Evolutionary conservation across 768 basidiomycete genomes (phyloP), one percentile per base, ranked within the genome.

Genomic region (Cystofilobasidium capitatum): DNA sequence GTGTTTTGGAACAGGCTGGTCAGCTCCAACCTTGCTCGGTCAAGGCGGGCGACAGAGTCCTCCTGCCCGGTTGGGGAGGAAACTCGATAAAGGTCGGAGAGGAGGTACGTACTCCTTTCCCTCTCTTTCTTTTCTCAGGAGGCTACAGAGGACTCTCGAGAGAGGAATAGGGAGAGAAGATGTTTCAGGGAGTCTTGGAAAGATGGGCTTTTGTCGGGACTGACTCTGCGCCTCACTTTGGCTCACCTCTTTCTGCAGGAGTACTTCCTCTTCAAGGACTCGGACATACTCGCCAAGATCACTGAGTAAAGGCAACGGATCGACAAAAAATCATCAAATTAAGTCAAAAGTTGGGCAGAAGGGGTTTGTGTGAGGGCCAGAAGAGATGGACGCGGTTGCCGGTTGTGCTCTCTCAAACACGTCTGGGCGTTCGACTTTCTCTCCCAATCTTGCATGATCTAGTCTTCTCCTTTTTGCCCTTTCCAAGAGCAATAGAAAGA

Each of bases 31-130:
- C 91, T 3, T 84, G 86, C 8, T 76, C 80, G 22, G 93, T 98
- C 57, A 85, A 87, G 79, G 82, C 88, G 22, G 94, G 94, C 44
- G 96, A 98, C 80, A 83, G 88, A 13, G 93, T 98, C 20, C 81
- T 99, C 61, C 81, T 99, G 5, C 94, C 96, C 16, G 90, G 89
- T 7, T 99, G 94, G 89, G 96, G 96, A 62, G 96, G 96, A 14
- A 92, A 86, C 75, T 77, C 89, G 20, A 91, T 99, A 79, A 99
- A 99, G 80, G 84, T 98, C 58, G 93, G 92, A 45, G 96, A 98
- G 31, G 93, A 97, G 77, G 94, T 91, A 74, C 69, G 88, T 82
- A 1, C 42, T 13, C 20, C 12, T 45, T 13, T 65, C 36, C 33
- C 35, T 55, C 55, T 12, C 7, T 45, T 39, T 58, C 24, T 35